Evolutionary conservation across 768 basidiomycete species (phyloP), one percentile per base, ranked within the genome.

Genomic region (Panaeolus cyanescens): DNA sequence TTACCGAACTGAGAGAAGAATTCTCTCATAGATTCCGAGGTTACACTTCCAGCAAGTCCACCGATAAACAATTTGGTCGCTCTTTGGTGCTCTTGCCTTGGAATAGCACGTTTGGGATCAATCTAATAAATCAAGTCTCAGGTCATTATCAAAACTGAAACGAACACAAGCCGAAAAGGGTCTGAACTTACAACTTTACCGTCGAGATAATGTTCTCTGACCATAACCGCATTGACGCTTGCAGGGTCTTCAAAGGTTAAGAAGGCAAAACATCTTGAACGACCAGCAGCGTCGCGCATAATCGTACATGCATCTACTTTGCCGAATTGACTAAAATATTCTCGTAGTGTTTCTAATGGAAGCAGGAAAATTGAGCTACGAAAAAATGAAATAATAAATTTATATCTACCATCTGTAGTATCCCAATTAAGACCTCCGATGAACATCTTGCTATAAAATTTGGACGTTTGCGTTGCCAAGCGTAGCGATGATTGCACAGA

Each of bases 351-450:
- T 60, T 93, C 92, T 92, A 77, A 65, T 77, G 55, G 68, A 67
- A 67, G n/a, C n/a, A 76, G 64, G 64, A 69, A 64, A 62, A 62
- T 72, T 74, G 74, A 79, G 80, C 81, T 66, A 66, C 65, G 69
- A 65, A 67, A 67, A 61, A 68, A 58, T 72, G 63, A 75, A 68
- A 74, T 67, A 72, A 75, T 70, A 75, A 77, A 74, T 66, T 68
- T 66, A 67, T 77, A 79, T 79, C 64, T 86, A 99, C 97, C 96
- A 84, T 99, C 97, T 74, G 94, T 96, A 70, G 97, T 99, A 78
- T 99, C 96, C 97, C 97, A 99, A 80, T 99, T 97, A 66, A 99
- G 83, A 66, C 97, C 97, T 64, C 97, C 97, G 73, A 99, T 96
- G 78, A 99, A 99, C 97, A 99, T 99, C 84, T 99, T 99, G 78